Evolutionary conservation across 192 early-diverging fungal species (phyloP).

Genomic region (Linderina pennispora): DNA sequence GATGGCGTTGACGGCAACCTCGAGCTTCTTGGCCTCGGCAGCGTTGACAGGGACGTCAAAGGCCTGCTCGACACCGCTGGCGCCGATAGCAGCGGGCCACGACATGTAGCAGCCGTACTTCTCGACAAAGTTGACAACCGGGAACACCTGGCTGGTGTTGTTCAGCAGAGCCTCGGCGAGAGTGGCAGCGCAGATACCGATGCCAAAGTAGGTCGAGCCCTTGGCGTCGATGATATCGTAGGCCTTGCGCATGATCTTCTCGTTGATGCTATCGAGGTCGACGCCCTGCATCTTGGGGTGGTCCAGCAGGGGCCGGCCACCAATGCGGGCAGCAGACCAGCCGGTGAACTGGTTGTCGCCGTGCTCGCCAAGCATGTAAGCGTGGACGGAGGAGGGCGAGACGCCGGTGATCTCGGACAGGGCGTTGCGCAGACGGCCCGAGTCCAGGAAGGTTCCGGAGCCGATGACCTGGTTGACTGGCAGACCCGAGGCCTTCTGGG

Average conservation of each 20-base stretch:
- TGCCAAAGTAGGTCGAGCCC: constrained; percentile 81
- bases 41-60: constrained; percentile 60
- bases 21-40: constrained; percentile 54
- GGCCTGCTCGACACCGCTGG: constrained; percentile 62
- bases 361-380: constrained; percentile 81
- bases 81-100: constrained; percentile 73
- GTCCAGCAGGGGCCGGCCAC: constrained; percentile 57
- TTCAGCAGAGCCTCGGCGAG: constrained; percentile 62
- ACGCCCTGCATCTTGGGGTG: constrained; percentile 57
- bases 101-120: constrained; percentile 59
- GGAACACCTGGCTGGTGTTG: constrained; percentile 64
- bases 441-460: constrained; percentile 80
- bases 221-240: constrained; percentile 82
- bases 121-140: constrained; percentile 63
- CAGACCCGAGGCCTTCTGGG: constrained; percentile 73
- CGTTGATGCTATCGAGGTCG: constrained; percentile 49
- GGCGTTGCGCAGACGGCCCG: constrained; percentile 59
- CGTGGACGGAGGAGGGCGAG: constrained; percentile 67
- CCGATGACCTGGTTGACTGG: constrained; percentile 76
- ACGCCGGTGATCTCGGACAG: constrained; percentile 54
- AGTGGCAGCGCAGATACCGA: constrained; percentile 69
- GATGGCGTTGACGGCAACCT: constrained; percentile 49
- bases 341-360: constrained; percentile 82
- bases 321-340: constrained; percentile 70
- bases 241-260: constrained; percentile 66